phyloP scores from a whole-genome alignment of 2,329 filamentous ascomycete species.

The Aspergillus oerlinghausenensis region DNA sequence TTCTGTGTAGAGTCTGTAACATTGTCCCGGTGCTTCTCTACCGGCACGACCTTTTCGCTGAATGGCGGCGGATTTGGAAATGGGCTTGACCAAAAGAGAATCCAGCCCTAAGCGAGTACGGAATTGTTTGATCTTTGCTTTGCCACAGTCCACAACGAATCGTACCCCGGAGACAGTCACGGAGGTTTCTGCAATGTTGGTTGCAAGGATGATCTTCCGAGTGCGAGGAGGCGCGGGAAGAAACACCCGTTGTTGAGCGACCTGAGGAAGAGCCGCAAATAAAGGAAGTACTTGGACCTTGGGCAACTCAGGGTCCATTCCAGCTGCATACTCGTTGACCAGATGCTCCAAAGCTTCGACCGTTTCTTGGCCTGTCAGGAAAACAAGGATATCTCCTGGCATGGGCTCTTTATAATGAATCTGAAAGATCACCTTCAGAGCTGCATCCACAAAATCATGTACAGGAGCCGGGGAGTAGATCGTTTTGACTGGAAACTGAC shows the following conservation, averaged over 20 bases:
- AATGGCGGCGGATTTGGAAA: conserved; percentile 88
- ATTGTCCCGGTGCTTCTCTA: conserved; percentile 85
- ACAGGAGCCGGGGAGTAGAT: conserved; percentile 70
- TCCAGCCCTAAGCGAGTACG: conserved; percentile 80
- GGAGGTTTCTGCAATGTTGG: conserved; percentile 98
- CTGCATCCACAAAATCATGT: conserved; percentile 73
- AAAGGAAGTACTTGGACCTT: conserved; percentile 67
- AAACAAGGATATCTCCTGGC: conserved; percentile 91
- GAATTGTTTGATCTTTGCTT: conserved; percentile 91
- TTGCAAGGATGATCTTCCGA: conserved; percentile 84
- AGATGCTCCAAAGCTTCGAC: conserved; percentile 78
- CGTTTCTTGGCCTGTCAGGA: conserved; percentile 87
- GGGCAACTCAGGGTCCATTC: conserved; percentile 69
- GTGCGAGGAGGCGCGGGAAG: conserved; percentile 67
- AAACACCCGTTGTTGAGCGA: conserved; percentile 83
- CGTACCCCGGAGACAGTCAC: conserved; percentile 91
- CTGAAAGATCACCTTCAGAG: conserved; percentile 77
- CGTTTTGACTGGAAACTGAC: conserved; percentile 79
- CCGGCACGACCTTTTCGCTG: conserved; percentile 90
- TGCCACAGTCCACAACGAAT: conserved; percentile 88
- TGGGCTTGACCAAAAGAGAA: conserved; percentile 81
- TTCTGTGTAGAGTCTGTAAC: conserved; percentile 83
- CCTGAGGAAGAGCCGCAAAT: conserved; percentile 84
- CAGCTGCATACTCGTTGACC: conserved; percentile 72
- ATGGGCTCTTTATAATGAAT: conserved; percentile 83